phyloP scores from a whole-genome alignment of 495 filamentous ascomycete species.

The Friedmanniomyces endolithicus region DNA sequence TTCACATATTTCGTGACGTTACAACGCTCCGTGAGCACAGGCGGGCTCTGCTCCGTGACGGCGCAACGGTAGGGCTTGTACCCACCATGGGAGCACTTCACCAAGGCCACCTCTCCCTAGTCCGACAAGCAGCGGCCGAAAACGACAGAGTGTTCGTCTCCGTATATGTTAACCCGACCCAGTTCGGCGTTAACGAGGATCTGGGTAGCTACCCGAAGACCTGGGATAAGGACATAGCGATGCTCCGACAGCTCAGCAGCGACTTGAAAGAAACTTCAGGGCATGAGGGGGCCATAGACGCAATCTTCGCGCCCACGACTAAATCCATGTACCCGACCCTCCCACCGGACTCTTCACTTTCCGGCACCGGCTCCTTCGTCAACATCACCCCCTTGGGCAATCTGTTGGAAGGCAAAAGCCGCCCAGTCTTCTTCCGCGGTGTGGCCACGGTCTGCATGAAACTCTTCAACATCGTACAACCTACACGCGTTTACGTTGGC shows the following conservation, averaged over 20 bases:
- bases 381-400: constrained; percentile 72
- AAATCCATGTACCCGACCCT: constrained; percentile 75
- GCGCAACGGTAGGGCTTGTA: constrained; percentile 70
- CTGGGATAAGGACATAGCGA: constrained; percentile 60
- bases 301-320: constrained; percentile 75
- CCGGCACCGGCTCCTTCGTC: constrained; percentile 69
- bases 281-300: constrained; percentile 55
- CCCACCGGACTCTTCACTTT: constrained; percentile 62
- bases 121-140: constrained; percentile 72
- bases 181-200: constrained; percentile 87
- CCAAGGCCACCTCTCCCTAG: constrained; percentile 74
- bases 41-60: constrained; percentile 49
- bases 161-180: constrained; percentile 92
- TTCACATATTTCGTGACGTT: constrained; percentile 61
- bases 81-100: constrained; percentile 97
- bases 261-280: constrained; percentile 33
- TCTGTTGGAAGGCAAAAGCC: constrained; percentile 66
- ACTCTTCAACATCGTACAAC: constrained; percentile 81
- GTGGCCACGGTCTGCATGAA: constrained; percentile 97
- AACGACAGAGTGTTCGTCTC: constrained; percentile 77
- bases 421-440: constrained; percentile 93
- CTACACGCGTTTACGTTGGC: constrained; percentile 87
- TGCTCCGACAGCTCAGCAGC: constrained; percentile 59
- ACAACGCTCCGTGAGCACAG: constrained; percentile 59
- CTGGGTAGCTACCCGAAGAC: constrained; percentile 81